Base-by-base conservation (phyloP, 148 eudicot species). In the Pouteria glomerata region DNA sequence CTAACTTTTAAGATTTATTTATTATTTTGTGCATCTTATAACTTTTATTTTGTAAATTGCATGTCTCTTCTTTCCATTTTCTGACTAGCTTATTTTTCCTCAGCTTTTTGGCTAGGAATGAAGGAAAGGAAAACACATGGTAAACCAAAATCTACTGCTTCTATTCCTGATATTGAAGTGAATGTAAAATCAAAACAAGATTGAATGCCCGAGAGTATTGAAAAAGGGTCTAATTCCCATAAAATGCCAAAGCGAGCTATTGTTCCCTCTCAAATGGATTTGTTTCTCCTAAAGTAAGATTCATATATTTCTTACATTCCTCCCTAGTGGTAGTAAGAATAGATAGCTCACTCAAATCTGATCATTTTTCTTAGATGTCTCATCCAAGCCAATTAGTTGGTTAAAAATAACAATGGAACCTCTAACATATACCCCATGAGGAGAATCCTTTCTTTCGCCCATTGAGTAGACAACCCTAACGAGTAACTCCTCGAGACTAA, bases 181-280 rank as follows among this genome's bases (percentile, higher is more conserved):
- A n/a, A n/a, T n/a, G n/a, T n/a, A n/a, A n/a, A n/a, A n/a, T n/a
- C n/a, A 53, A 69, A 69, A 21, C 18, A 69, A 53, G 53, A 69
- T 60, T 33, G 61, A 52, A 50, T 35, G 3, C 53, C 60, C 18
- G 61, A 53, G 72, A 69, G 33, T 34, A 53, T n/a, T 35, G 61
- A 69, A 21, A 53, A 66, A 81, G 52, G 76, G 52, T 42, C 41
- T 68, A 80, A 64, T 57, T 68, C 93, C 69, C 86, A 96, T 19
- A 91, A 85, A 80, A 86, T 81, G 93, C 98, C 98, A n/a, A 91
- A 84, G 78, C 84, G 98, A 34, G 93, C 93, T 73, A 97, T 92
- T 66, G 96, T 93, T 71, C 53, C 65, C 76, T 64, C 69, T 14
- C 69, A 42, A 44, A 27, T 29, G 44, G 10, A 10, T 4, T 39